Base-by-base conservation (phyloP, 1,284 basidiomycete genomes). In the Earliella scabrosa region DNA sequence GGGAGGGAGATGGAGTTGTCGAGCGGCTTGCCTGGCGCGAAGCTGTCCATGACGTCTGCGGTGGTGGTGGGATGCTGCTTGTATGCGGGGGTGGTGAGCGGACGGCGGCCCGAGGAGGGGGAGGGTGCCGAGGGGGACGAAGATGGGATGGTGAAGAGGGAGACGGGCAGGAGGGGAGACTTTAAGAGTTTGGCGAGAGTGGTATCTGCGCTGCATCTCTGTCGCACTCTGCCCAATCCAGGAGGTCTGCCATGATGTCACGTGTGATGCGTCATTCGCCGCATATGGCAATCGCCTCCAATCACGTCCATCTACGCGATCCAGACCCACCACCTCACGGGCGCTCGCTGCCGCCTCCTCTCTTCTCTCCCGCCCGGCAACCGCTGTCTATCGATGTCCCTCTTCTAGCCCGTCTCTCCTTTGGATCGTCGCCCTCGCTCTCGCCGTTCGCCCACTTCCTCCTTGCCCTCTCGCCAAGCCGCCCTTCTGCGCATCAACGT, bases 1-100 rank as follows among this genome's bases (percentile, higher is more conserved):
- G 80, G 78, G 63, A 82, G 75, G 34, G 75, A 73, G 63, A 78
- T 66, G 61, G 73, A 59, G 45, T 36, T 49, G 57, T 75, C 74
- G 26, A 71, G 59, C 27, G 73, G 68, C 38, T 70, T 72, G 41
- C 68, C 74, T 52, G 77, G 78, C 50, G 71, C 67, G 65, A 81
- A 82, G 47, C 74, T 76, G 64, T 82, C 78, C 81, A 82, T 82
- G 31, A 16, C 18, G 35, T n/a, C 11, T 13, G 20, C 35, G 21
- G 23, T 35, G 16, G 27, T 56, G 54, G 54, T 34, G 39, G 18
- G 39, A 39, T n/a, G 23, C 14, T 21, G 54, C 41, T 48, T 31
- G 31, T 16, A n/a, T 24, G 38, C 14, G 16, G 36, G 26, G 38
- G 14, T 23, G 45, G 23, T n/a, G 20, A 8, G 44, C 40, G 23